Base-by-base conservation (phyloP, 805 yeast species). In the Kuraishia ogatae region DNA sequence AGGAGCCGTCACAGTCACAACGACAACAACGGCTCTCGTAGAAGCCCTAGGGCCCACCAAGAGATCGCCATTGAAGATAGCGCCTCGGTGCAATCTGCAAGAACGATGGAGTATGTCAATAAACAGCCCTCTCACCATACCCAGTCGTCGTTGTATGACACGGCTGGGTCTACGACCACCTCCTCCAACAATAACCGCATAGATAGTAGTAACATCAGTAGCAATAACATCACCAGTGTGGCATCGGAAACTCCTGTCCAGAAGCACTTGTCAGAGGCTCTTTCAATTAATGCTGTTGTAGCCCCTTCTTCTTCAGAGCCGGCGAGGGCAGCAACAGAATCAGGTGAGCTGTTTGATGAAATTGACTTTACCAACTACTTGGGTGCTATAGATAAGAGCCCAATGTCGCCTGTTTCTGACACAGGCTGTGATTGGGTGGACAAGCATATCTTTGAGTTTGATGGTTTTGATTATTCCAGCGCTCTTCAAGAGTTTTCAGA, bases 361-460 rank as follows among this genome's bases (percentile, higher is more conserved):
- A 29, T 23, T 13, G 52, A 50, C 24, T 50, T 20, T 17, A 50
- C 19, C 39, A 39, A 22, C 43, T 15, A 29, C 29, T 17, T 39
- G 19, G 53, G 46, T 2, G 20, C 48, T n/a, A 22, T 35, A 3
- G 51, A 20, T 23, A 23, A 22, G 51, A n/a, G 20, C 13, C 51
- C 51, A 17, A 15, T 39, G 24, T 35, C 53, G 19, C 53, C 48
- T 20, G 19, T 57, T n/a, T 65, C 77, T 5, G 83, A 79, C 50
- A 78, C 83, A 2, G 84, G 84, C 0, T 79, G 84, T 68, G 81
- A 79, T 59, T 79, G 83, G 83, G 78, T 79, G 50, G 84, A 79
- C 61, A 79, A 77, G 54, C 69, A 72, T 58, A 68, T 69, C 52
- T 66, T 76, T 52, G 78, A 74, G 51, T 74, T 65, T 60, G 73